Base-by-base conservation (phyloP, 345 rosid genomes). In the Melastoma malabathricum region DNA sequence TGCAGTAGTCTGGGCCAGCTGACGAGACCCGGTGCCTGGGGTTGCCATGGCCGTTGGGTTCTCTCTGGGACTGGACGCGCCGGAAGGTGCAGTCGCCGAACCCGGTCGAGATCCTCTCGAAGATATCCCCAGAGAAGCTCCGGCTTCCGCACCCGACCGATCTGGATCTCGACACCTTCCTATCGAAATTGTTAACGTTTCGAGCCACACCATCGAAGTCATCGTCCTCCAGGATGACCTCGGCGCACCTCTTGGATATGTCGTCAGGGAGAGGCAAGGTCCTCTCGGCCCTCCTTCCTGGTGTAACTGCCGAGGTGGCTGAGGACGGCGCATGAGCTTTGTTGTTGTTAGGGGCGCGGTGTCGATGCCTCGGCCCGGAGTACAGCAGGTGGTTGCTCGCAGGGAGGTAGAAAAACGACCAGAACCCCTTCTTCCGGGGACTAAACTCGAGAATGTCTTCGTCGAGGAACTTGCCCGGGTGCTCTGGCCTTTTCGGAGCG, bases 141-240 rank as follows among this genome's bases (percentile, higher is more conserved):
- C 95, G 62, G 82, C 94, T 87, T 19, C 98, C 98, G 51, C 98
- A 92, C 12, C 98, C 98, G 7, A 88, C 94, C 50, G 98, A 92
- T 76, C 98, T 84, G 64, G 98, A 92, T 74, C 98, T 81, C 3
- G 95, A 84, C 5, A 92, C 98, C 59, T 48, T 61, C 39, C 58
- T 54, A 18, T 48, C 61, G 38, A 19, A 48, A 5, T 43, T 50
- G 27, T 25, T 46, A 1, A 13, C 48, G 4, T 0, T 18, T 7
- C 49, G 19, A 18, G 53, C 18, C 18, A 52, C 18, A 1, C 51
- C 18, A 22, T 3, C 46, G 1, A 0, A 52, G 10, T 57, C 51
- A 18, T 57, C 61, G 6, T 57, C 52, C 34, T 56, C 29, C 14
- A 12, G 18, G 34, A 13, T 15, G 8, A n/a, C 57, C 15, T 23